These are phyloP conservation scores for Kwoniella newhampshirensis DNA, from an alignment of 768 basidiomycete genomes.

Conservation along the genomic window DNA sequence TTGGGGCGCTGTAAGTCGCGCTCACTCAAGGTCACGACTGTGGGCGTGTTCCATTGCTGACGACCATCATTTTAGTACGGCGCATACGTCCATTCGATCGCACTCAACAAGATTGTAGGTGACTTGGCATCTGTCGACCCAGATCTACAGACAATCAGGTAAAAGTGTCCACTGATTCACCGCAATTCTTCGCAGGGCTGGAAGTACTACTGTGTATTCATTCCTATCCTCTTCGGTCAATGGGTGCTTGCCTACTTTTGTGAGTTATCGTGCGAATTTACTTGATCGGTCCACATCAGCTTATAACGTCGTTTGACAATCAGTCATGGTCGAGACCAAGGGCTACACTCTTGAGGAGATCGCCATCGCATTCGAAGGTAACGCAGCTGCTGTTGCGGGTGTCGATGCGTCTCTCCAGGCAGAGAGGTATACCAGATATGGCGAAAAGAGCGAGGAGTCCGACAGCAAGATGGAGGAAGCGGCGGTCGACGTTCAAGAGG, in stretches of 20 bases:
- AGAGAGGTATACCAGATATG: no score
- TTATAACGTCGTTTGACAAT: slow-evolving; percentile 2
- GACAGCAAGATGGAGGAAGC: no score
- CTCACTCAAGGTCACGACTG: neutral
- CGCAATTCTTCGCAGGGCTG: neutral
- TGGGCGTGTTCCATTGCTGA: neutral
- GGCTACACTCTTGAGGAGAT: slow-evolving; percentile 47
- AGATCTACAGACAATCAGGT: no score
- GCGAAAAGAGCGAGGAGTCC: no score
- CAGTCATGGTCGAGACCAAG: slow-evolving; percentile 37
- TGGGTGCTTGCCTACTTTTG: slow-evolving; percentile 38
- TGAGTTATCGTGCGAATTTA: slow-evolving; percentile 3
- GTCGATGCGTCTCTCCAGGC: no score
- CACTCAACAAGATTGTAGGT: slow-evolving; percentile 12
- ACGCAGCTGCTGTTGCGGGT: slow-evolving; percentile 15
- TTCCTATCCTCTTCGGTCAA: slow-evolving; percentile 33
- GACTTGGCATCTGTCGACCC: no score
- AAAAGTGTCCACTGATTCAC: no score
- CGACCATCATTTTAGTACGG: slow-evolving; percentile 11
- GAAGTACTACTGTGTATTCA: slow-evolving; percentile 44
- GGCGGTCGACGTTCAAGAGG: no score
- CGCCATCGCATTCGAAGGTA: slow-evolving; percentile 36
- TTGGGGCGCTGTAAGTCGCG: neutral
- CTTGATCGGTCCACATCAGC: neutral
- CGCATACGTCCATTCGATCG: slow-evolving; percentile 27